Evolutionary conservation across 805 yeast genomes (phyloP).

Genomic region (Candida krabiensis): DNA sequence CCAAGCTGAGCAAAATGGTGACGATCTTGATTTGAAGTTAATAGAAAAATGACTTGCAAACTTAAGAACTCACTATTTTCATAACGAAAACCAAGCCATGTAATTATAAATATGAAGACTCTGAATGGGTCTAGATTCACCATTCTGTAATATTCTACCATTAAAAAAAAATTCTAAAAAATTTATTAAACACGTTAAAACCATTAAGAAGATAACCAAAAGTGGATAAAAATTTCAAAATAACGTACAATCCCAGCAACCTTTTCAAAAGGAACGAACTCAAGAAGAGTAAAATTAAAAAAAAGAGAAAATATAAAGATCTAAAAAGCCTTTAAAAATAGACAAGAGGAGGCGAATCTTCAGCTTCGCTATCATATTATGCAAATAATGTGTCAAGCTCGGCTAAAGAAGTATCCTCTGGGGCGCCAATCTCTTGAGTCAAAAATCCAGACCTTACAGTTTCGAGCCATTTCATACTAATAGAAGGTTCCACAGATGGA

Average conservation of each 20-base stretch:
- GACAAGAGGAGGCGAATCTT: not conserved
- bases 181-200: conserved; percentile 16
- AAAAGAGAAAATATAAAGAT: conserved; percentile 4
- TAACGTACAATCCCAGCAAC: conserved; percentile 17
- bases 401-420: conserved; percentile 74
- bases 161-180: conserved; percentile 4
- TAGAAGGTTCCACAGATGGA: conserved; percentile 35
- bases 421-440: conserved; percentile 74
- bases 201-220: conserved; percentile 13
- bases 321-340: conserved; percentile 9
- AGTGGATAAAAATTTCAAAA: conserved; percentile 5
- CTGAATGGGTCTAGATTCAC: too few relatives aligned
- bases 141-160: too few relatives aligned
- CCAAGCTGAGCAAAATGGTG: conserved; percentile 16
- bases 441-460: conserved; percentile 76
- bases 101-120: too few relatives aligned
- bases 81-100: not conserved
- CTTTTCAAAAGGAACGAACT: conserved; percentile 8
- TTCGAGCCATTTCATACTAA: conserved; percentile 65
- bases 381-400: conserved; percentile 58
- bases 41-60: not conserved
- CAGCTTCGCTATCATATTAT: conserved; percentile 1
- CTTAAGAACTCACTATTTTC: not conserved
- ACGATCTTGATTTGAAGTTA: conserved; percentile 16
- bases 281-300: conserved; percentile 1